phyloP scores from a whole-genome alignment of 345 rosid species.

The Eutrema heterophyllum region DNA sequence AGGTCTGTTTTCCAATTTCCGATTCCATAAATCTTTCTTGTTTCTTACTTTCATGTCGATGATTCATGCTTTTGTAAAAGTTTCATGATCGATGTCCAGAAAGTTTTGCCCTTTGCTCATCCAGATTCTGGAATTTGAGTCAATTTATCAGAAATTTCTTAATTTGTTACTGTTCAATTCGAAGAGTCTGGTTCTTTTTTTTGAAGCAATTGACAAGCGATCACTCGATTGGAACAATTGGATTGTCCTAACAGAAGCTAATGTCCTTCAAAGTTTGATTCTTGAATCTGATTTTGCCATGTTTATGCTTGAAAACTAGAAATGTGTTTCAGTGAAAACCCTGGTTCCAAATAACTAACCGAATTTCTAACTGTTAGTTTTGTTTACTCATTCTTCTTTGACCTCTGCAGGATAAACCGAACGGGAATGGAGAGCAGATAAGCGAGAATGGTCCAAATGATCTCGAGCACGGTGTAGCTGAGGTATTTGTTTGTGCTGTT shows the following conservation, averaged over 20 bases:
- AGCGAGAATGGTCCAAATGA: slow-evolving; percentile 34
- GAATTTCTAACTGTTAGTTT: background rate
- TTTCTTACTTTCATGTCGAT: background rate
- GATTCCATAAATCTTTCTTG: background rate
- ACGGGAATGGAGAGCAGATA: slow-evolving; percentile 38
- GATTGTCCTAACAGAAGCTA: background rate
- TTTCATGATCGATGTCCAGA: background rate
- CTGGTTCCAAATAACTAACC: no score
- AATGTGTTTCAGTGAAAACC: no score
- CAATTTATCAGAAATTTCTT: background rate
- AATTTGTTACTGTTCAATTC: background rate
- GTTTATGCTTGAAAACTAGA: background rate
- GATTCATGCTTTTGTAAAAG: background rate
- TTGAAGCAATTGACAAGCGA: background rate
- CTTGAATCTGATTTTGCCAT: background rate
- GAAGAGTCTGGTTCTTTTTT: background rate
- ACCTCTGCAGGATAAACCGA: slow-evolving; percentile 33
- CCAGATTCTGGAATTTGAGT: background rate
- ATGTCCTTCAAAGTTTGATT: background rate
- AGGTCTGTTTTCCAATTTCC: slow-evolving; percentile 28
- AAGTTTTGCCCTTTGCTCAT: slow-evolving; percentile 12
- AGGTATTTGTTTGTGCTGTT: slow-evolving; percentile 37
- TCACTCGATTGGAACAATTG: background rate
- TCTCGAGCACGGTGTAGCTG: slow-evolving; percentile 58
- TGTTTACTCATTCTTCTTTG: background rate